Evolutionary conservation across 495 filamentous ascomycete genomes (phyloP), one percentile per base, ranked within the genome.

Genomic region (Penicillium taxi): DNA sequence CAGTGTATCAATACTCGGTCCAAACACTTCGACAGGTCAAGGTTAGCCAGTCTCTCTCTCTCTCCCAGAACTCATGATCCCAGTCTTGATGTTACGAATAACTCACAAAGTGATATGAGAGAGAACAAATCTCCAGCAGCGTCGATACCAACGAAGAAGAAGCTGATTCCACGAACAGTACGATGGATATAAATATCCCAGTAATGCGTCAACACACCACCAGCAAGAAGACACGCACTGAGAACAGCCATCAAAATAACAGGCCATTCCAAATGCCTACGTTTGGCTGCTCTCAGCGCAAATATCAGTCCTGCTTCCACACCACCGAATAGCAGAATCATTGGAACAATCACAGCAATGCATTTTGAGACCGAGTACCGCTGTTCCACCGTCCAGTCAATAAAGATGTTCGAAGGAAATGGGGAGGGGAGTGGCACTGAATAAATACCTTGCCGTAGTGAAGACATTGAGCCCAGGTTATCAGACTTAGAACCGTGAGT

Each of bases 61-160:
- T 16, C 2, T 18, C 9, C 25, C 11, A n/a, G n/a, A n/a, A n/a
- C 13, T 18, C 12, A 6, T 39, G 17, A 18, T 6, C 11, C 34
- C 38, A 26, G 17, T 12, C 17, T n/a, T n/a, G n/a, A 7, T 34
- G 13, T 35, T 11, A 23, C n/a, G 14, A n/a, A 4, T 15, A 24
- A 42, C 37, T 45, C 23, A 66, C 62, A 55, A 24, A 82, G 57
- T 4, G 78, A 79, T 9, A 78, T 45, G 0, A 81, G 61, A 3
- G 77, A 80, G 37, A 74, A 75, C 1, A 81, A 38, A 58, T 82
- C 78, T 0, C 77, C 78, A 1, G 70, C 65, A 3, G 77, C 77
- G 52, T 82, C 78, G 26, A 81, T 78, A 0, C 56, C 75, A 1
- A 80, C 75, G 46, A 81, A 82, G 3, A 79, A 56, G 54, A 82